A percentile compares a stretch with the other conserved stretches of the same genome.
Conservation (phyloP, 345 rosid genomes). For the Dipteronia dyeriana region DNA sequence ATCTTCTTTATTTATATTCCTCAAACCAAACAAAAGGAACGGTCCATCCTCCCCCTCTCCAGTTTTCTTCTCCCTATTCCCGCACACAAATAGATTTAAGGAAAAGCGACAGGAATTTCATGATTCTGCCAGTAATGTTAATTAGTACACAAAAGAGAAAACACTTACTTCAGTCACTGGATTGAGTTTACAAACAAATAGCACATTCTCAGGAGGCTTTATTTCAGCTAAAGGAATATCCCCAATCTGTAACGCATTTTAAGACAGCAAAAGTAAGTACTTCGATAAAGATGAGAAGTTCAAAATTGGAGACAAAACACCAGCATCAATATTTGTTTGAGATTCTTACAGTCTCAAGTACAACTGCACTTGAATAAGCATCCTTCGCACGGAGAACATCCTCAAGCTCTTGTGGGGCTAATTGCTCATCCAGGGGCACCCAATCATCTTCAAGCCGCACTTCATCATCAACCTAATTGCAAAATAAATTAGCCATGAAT, state of each 20-base stretch:
- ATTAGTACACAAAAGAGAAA: slow-evolving; percentile 15
- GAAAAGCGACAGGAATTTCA: slow-evolving; percentile 11
- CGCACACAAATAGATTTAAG: background rate
- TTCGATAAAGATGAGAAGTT: slow-evolving; percentile 12
- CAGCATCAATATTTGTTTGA: slow-evolving; percentile 11
- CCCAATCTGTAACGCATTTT: slow-evolving; percentile 47
- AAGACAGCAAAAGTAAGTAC: slow-evolving; percentile 14
- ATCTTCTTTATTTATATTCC: background rate
- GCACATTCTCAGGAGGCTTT: slow-evolving; percentile 92
- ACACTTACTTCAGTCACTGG: slow-evolving; percentile 92
- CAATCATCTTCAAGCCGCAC: slow-evolving; percentile 98
- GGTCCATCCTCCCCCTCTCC: background rate
- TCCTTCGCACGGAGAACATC: slow-evolving; percentile 76
- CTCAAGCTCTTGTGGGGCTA: slow-evolving; percentile 67
- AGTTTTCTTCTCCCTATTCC: background rate
- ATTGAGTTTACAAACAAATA: slow-evolving; percentile 96
- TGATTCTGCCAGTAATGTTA: background rate
- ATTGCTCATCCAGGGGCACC: slow-evolving; percentile 93
- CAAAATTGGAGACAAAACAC: slow-evolving; percentile 13
- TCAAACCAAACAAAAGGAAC: background rate
- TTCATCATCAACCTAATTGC: slow-evolving; percentile 60
- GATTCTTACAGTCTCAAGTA: slow-evolving; percentile 85
- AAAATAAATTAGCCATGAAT: slow-evolving; percentile 7
- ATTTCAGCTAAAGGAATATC: slow-evolving; percentile 84
- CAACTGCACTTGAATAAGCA: slow-evolving; percentile 95